Conservation (phyloP, 371 early-diverging fungal species). For the Batkoa obscura region DNA sequence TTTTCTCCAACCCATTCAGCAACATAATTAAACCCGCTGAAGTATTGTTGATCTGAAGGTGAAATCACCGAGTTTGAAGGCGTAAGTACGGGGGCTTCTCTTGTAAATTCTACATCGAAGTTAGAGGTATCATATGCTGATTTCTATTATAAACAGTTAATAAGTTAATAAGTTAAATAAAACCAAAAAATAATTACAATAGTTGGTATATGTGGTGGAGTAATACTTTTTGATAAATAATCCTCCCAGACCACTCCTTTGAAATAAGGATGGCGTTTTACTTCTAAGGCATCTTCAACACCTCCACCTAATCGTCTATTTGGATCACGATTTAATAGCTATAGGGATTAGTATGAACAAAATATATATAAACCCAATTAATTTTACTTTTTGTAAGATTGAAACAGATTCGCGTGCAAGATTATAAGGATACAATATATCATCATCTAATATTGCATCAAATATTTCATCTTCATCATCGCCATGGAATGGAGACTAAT, state of each 20-base stretch:
- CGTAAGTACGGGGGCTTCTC: conserved; percentile 70
- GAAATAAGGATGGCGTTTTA: conserved; percentile 87
- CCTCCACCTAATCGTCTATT: conserved; percentile 69
- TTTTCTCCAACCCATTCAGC: conserved; percentile 91
- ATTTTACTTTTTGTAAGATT: conserved; percentile 66
- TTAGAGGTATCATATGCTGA: conserved; percentile 80
- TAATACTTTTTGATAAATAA: conserved; percentile 52
- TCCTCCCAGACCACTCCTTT: conserved; percentile 84
- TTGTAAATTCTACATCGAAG: conserved; percentile 89
- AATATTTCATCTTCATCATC: conserved; percentile 91
- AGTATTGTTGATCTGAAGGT: conserved; percentile 72
- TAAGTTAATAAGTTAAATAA: too few species aligned
- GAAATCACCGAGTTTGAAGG: conserved; percentile 18
- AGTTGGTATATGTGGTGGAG: conserved; percentile 77
- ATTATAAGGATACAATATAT: conserved; percentile 73
- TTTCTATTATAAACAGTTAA: too few species aligned
- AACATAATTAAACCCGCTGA: conserved; percentile 75
- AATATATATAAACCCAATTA: too few species aligned
- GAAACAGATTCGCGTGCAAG: conserved; percentile 79
- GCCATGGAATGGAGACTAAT: conserved; percentile 70
- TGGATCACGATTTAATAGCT: conserved; percentile 78
- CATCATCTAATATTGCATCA: conserved; percentile 81
- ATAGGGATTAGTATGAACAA: too few species aligned
- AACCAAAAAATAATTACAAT: too few species aligned
- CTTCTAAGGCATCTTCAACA: conserved; percentile 60